These are phyloP conservation scores for Talaromyces albobiverticillius DNA, from an alignment of 2,329 filamentous ascomycete species.

Conservation along the genomic window DNA sequence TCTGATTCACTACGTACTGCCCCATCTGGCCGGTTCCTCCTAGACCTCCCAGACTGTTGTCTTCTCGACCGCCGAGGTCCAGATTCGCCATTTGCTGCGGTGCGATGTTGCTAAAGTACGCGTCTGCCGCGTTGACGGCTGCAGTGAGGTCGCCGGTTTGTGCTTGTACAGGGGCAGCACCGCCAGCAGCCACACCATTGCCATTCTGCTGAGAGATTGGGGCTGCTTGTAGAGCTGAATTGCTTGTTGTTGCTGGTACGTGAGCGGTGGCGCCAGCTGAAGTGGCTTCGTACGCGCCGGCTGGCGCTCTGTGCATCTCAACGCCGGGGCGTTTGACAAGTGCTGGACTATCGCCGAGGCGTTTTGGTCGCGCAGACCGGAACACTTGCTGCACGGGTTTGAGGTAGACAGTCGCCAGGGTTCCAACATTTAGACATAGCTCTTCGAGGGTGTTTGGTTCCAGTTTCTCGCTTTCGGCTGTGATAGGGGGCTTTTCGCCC, in stretches of 20 bases:
- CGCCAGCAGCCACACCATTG: not conserved
- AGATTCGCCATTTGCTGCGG: conserved; percentile 70
- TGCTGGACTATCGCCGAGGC: conserved; percentile 77
- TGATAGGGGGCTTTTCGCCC: conserved; percentile 96
- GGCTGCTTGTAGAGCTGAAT: too few relatives aligned
- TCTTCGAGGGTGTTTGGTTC: conserved; percentile 91
- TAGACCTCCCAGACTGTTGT: conserved; percentile 54
- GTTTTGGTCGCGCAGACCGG: conserved; percentile 76
- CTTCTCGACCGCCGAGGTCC: conserved; percentile 62
- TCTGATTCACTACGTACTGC: conserved; percentile 74
- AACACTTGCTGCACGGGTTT: conserved; percentile 98
- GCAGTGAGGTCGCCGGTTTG: conserved; percentile 56
- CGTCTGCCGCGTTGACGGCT: conserved; percentile 80
- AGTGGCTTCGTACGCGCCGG: conserved; percentile 17
- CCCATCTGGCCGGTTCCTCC: conserved; percentile 54
- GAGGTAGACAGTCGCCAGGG: conserved; percentile 92
- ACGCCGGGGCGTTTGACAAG: conserved; percentile 65
- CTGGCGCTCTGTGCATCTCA: conserved; percentile 26
- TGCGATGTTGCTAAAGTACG: conserved; percentile 80
- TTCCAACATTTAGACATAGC: conserved; percentile 95
- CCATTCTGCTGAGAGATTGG: too few relatives aligned
- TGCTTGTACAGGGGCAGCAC: too few relatives aligned
- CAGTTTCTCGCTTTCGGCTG: conserved; percentile 90
- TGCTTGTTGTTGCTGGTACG: too few relatives aligned
- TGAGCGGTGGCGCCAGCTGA: conserved; percentile 44